Conservation (phyloP, 2,329 filamentous ascomycete species). For the Nothomitra cinnamomea region DNA sequence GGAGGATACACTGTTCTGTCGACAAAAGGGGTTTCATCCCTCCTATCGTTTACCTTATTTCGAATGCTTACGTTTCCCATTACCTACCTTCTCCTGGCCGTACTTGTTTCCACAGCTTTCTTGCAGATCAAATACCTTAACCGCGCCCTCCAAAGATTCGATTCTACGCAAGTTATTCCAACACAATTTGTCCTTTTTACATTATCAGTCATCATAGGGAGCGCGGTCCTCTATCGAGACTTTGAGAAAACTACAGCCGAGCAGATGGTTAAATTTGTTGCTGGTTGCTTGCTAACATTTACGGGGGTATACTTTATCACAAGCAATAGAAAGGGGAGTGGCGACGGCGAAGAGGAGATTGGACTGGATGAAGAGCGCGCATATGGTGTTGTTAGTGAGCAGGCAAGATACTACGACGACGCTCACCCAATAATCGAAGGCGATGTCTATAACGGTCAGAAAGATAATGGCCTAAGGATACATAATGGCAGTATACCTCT, state of each 20-base stretch:
- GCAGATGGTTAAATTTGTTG: slow-evolving; percentile 70
- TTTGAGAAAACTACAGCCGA: slow-evolving; percentile 66
- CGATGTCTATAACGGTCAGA: slow-evolving; percentile 3
- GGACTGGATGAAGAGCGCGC: slow-evolving; percentile 24
- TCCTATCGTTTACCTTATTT: slow-evolving; percentile 82
- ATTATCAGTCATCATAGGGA: slow-evolving; percentile 84
- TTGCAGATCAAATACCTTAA: slow-evolving; percentile 98
- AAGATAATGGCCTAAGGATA: neutral
- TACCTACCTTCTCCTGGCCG: slow-evolving; percentile 66
- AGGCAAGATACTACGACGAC: slow-evolving; percentile 18
- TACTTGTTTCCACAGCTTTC: slow-evolving; percentile 69
- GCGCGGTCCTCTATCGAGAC: slow-evolving; percentile 82
- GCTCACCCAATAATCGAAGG: neutral
- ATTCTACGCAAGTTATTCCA: slow-evolving; percentile 94
- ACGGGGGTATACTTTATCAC: slow-evolving; percentile 96
- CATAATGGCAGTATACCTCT: no score
- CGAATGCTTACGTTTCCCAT: slow-evolving; percentile 81
- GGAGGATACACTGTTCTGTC: slow-evolving; percentile 92
- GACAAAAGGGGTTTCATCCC: slow-evolving; percentile 89
- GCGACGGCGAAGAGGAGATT: slow-evolving; percentile 33
- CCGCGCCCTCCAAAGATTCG: slow-evolving; percentile 74
- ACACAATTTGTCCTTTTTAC: slow-evolving; percentile 97
- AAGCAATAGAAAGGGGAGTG: slow-evolving; percentile 42
- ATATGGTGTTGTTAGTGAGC: slow-evolving; percentile 25
- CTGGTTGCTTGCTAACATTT: slow-evolving; percentile 83